Conservation (phyloP, 2,329 filamentous ascomycete genomes). For the Trichophyton equinum region DNA sequence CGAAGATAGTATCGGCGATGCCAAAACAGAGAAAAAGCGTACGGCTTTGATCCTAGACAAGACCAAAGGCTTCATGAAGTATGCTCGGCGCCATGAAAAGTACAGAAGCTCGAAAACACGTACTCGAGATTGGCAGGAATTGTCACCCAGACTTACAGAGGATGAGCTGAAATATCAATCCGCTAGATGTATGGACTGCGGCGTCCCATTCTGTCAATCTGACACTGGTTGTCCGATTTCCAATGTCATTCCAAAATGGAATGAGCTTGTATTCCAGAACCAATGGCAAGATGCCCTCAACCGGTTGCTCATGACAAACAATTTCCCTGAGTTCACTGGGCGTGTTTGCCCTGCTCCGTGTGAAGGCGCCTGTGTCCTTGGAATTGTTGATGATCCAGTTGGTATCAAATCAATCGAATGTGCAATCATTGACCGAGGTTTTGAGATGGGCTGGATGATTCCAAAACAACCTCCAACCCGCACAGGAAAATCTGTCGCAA, state of each 20-base stretch:
- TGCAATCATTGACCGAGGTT: slow-evolving; percentile 92
- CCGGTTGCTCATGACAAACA: slow-evolving; percentile 88
- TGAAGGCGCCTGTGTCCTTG: slow-evolving; percentile 88
- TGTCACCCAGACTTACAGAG: slow-evolving; percentile 75
- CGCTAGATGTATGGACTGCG: slow-evolving; percentile 96
- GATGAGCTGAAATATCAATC: slow-evolving; percentile 95
- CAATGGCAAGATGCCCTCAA: slow-evolving; percentile 90
- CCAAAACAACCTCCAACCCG: slow-evolving; percentile 65
- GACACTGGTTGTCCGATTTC: slow-evolving; percentile 91
- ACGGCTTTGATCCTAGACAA: slow-evolving; percentile 90
- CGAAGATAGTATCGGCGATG: slow-evolving; percentile 79
- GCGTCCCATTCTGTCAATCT: slow-evolving; percentile 95
- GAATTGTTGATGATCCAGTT: slow-evolving; percentile 93
- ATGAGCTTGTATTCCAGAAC: slow-evolving; percentile 61
- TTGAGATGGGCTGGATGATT: slow-evolving; percentile 97
- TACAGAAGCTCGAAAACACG: slow-evolving; percentile 74
- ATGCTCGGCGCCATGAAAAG: slow-evolving; percentile 82
- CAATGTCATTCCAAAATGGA: slow-evolving; percentile 98
- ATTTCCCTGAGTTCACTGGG: slow-evolving; percentile 96
- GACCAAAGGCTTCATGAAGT: slow-evolving; percentile 96
- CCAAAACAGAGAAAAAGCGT: slow-evolving; percentile 77
- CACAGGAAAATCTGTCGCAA: slow-evolving; percentile 74
- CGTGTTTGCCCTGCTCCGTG: slow-evolving; percentile 95
- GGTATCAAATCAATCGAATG: slow-evolving; percentile 98
- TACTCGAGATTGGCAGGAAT: slow-evolving; percentile 85